Evolutionary conservation across 2,329 filamentous ascomycete species (phyloP).

Genomic region (Ophidiomyces ophidiicola): DNA sequence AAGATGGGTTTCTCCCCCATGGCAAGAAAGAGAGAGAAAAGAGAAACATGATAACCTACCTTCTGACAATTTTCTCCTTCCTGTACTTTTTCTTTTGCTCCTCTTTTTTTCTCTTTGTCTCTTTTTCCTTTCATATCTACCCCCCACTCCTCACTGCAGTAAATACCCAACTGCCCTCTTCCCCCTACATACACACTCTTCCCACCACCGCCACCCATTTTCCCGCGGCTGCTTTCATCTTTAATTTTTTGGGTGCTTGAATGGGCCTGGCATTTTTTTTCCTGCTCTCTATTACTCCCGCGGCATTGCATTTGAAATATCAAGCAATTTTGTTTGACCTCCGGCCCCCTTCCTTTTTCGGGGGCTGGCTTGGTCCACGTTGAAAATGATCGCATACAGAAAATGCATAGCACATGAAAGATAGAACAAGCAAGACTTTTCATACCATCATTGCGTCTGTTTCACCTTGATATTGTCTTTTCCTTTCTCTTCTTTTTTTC

Average conservation of each 20-base stretch:
- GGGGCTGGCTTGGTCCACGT: not conserved
- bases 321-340: no score
- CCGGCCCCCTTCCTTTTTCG: not conserved
- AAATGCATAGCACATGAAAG: conserved; percentile 2
- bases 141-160: not conserved
- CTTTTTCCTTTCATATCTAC: not conserved
- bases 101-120: no score
- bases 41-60: not conserved
- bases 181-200: not conserved
- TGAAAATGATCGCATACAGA: not conserved
- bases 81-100: no score
- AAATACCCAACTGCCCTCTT: not conserved
- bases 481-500: not conserved
- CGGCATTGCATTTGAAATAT: conserved; percentile 10
- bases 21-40: not conserved
- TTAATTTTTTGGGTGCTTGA: no score
- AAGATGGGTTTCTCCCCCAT: not conserved
- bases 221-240: no score
- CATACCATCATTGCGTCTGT: not conserved
- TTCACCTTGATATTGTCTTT: not conserved
- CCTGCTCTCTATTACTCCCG: no score
- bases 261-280: not conserved
- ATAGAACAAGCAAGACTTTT: not conserved
- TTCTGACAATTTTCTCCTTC: no score
- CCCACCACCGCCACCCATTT: no score